Evolutionary conservation across 2,329 filamentous ascomycete genomes (phyloP).

Genomic region (Diaporthe eres): DNA sequence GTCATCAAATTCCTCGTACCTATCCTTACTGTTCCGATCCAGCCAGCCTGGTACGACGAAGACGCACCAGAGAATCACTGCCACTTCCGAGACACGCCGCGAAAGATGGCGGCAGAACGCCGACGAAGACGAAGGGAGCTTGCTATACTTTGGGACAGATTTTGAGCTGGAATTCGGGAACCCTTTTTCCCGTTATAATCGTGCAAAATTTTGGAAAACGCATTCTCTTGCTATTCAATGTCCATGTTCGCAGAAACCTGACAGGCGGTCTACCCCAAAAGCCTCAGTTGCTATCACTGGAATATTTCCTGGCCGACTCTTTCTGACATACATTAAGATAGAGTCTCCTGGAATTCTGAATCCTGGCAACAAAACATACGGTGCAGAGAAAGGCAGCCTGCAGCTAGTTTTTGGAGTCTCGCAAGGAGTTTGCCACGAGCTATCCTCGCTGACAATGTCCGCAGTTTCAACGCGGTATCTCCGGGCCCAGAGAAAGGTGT

Average conservation of each 20-base stretch:
- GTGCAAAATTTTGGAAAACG: not conserved
- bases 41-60: not conserved
- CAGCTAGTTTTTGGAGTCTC: too few species aligned
- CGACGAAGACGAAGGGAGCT: not conserved
- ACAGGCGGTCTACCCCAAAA: not conserved
- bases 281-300: not conserved
- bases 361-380: too few species aligned
- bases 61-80: not conserved
- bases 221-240: not conserved
- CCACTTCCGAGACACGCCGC: not conserved
- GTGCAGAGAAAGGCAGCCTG: too few species aligned
- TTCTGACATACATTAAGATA: too few species aligned
- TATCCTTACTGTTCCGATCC: not conserved
- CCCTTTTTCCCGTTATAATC: not conserved
- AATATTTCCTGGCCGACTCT: not conserved
- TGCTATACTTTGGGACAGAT: not conserved
- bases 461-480: too few species aligned
- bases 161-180: not conserved
- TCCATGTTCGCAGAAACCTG: not conserved
- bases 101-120: not conserved
- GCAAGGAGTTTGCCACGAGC: too few species aligned
- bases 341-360: too few species aligned
- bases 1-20: not conserved
- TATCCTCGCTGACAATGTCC: too few species aligned
- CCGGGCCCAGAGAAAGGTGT: not conserved